A percentile compares a stretch with the other conserved stretches of the same genome.
Conservation (phyloP, 805 yeast genomes). For the Candida tammaniensis region DNA sequence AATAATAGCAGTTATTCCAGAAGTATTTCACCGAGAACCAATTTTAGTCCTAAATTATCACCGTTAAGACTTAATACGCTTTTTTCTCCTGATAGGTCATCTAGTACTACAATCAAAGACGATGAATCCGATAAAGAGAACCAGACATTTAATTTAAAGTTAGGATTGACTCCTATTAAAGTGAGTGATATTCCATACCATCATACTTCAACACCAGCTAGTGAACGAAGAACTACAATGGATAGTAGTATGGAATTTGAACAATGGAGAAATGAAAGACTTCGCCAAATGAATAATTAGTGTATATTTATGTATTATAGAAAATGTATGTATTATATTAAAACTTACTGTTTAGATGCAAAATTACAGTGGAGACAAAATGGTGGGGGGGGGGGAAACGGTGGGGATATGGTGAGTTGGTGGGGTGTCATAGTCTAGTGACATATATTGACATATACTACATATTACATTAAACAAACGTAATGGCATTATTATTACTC, state of each 20-base stretch:
- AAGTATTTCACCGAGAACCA: slow-evolving; percentile 1
- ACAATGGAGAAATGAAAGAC: slow-evolving; percentile 38
- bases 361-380: too few relatives aligned
- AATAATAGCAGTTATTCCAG: background rate
- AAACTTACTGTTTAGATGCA: too few relatives aligned
- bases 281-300: slow-evolving; percentile 16
- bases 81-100: slow-evolving; percentile 9
- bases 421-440: background rate
- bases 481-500: slow-evolving; percentile 5
- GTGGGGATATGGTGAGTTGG: too few relatives aligned
- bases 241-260: slow-evolving; percentile 42
- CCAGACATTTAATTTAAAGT: background rate
- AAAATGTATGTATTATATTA: background rate
- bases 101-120: background rate
- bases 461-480: slow-evolving; percentile 9
- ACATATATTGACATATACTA: too few relatives aligned
- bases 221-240: slow-evolving; percentile 16
- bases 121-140: slow-evolving; percentile 13
- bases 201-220: slow-evolving; percentile 13
- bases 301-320: background rate
- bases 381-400: too few relatives aligned
- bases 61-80: slow-evolving; percentile 9
- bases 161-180: slow-evolving; percentile 13
- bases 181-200: slow-evolving; percentile 4
- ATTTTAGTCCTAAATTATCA: slow-evolving; percentile 8